Conservation (phyloP, 768 basidiomycete genomes). For the Hericium coralloides region DNA sequence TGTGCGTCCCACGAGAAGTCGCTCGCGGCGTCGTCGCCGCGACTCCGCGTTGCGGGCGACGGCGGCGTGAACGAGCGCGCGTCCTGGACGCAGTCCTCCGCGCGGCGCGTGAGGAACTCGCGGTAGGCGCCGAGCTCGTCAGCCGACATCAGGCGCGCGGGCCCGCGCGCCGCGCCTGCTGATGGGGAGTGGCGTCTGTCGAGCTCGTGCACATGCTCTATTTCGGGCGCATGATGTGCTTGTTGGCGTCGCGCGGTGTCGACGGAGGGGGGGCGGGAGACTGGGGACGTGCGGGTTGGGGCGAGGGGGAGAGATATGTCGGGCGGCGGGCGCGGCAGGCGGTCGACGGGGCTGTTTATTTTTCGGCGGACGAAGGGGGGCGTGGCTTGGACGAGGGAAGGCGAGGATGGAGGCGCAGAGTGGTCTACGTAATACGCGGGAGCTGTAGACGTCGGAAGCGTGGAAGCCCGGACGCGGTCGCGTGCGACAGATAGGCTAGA, state of each 20-base stretch:
- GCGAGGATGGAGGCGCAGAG: neutral
- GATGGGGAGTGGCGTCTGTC: neutral
- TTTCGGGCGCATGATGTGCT: neutral
- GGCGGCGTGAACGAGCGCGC: neutral
- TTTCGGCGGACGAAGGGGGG: neutral
- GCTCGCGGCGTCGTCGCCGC: conserved; percentile 5
- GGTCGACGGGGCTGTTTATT: neutral
- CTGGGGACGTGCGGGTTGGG: neutral
- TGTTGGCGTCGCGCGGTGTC: neutral
- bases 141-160: conserved; percentile 1
- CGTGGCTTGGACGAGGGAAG: neutral
- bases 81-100: conserved; percentile 2
- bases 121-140: conserved; percentile 6
- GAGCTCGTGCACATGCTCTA: neutral
- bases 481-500: neutral
- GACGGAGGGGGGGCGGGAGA: neutral
- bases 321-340: neutral
- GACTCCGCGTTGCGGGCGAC: neutral
- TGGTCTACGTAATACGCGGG: neutral
- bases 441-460: neutral
- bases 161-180: neutral
- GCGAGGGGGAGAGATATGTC: neutral
- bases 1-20: conserved; percentile 8
- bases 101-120: conserved; percentile 5
- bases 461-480: neutral